phyloP scores from a whole-genome alignment of 2,329 filamentous ascomycete genomes.

The Colletotrichum melonis region DNA sequence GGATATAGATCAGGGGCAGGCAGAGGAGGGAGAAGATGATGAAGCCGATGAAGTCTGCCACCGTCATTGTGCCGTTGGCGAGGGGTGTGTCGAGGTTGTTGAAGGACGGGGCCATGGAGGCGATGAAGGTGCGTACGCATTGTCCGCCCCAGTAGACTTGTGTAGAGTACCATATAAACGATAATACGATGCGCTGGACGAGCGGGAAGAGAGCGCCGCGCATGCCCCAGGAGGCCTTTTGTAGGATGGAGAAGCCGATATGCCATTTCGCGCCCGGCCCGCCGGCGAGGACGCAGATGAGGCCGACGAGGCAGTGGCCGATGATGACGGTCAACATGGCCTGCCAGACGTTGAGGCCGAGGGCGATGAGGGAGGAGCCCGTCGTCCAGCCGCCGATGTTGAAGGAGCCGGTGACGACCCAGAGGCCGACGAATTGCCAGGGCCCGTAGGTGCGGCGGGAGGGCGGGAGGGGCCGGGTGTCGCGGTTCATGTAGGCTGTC shows the following conservation, averaged over 20 bases:
- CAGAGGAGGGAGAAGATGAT: slow-evolving; percentile 41
- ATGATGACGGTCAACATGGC: slow-evolving; percentile 42
- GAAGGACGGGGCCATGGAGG: slow-evolving; percentile 38
- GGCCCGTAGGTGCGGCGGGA: slow-evolving; percentile 45
- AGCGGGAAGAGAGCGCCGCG: slow-evolving; percentile 42
- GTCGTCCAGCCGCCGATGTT: slow-evolving; percentile 48
- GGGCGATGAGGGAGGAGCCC: slow-evolving; percentile 43
- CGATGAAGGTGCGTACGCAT: slow-evolving; percentile 39
- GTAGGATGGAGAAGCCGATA: slow-evolving; percentile 42
- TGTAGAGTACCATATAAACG: slow-evolving; percentile 42
- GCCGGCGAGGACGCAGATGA: slow-evolving; percentile 42
- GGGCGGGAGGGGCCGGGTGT: slow-evolving; percentile 44
- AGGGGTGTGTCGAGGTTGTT: slow-evolving; percentile 34
- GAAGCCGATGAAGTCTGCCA: slow-evolving; percentile 39
- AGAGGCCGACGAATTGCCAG: slow-evolving; percentile 46
- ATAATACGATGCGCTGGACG: slow-evolving; percentile 40
- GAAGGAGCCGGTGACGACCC: slow-evolving; percentile 47
- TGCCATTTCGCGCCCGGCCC: slow-evolving; percentile 43
- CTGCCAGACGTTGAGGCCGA: slow-evolving; percentile 43
- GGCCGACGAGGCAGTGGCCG: slow-evolving; percentile 39
- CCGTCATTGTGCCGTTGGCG: slow-evolving; percentile 36
- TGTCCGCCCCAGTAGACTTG: slow-evolving; percentile 42
- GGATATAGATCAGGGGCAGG: slow-evolving; percentile 40
- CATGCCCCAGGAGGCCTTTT: slow-evolving; percentile 42
- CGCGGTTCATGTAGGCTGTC: slow-evolving; percentile 43